Conservation (phyloP, 192 early-diverging fungal species). For the Coemansia sp. region DNA sequence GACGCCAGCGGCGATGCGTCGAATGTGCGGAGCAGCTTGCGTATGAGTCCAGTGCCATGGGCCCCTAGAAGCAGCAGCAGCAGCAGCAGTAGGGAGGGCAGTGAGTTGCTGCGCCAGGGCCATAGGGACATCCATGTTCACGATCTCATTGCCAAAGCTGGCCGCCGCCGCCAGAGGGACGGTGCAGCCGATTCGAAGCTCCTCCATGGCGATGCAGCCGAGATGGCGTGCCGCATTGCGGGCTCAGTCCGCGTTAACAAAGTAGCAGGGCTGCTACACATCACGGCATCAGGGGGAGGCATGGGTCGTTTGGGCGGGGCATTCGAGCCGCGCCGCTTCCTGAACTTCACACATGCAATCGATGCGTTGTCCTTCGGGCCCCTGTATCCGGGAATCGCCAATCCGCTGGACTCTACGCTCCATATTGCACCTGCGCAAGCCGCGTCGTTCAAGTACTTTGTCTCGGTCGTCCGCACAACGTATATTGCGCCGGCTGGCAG, state of each 20-base stretch:
- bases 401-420: constrained; percentile 84
- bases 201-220: not conserved
- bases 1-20: constrained; percentile 38
- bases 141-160: constrained; percentile 43
- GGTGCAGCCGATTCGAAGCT: not conserved
- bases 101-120: not conserved
- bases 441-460: constrained; percentile 84
- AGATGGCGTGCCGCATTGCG: constrained; percentile 71
- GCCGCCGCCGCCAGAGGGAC: not conserved
- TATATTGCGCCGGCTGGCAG: constrained; percentile 65
- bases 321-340: constrained; percentile 62
- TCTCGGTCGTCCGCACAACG: constrained; percentile 83
- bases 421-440: constrained; percentile 65
- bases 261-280: constrained; percentile 85
- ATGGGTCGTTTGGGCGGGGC: constrained; percentile 74
- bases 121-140: constrained; percentile 26
- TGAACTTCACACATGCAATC: constrained; percentile 96
- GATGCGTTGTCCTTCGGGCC: constrained; percentile 90
- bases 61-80: too few species aligned
- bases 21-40: constrained; percentile 12
- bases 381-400: constrained; percentile 80
- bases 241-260: constrained; percentile 80
- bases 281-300: constrained; percentile 88
- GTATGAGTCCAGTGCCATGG: too few species aligned
- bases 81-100: not conserved